Base-by-base conservation (phyloP, 371 early-diverging fungal genomes). In the Lichtheimia hyalospora region DNA sequence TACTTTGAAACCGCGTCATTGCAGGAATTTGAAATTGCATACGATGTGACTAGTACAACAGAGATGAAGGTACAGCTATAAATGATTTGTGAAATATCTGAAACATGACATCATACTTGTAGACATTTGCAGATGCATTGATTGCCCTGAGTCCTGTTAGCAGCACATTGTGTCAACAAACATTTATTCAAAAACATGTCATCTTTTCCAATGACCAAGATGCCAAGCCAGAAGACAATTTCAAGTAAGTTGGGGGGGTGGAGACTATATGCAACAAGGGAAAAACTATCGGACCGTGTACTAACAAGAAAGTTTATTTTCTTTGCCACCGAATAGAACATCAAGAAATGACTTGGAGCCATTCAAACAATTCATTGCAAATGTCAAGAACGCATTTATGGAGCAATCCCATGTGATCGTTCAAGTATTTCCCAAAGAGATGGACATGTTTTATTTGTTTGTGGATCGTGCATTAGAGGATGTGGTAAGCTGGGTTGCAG, bases 21-120 rank as follows among this genome's bases (percentile, higher is more conserved):
- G 41, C 90, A 87, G 51, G 83, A 91, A 62, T 94, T 94, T 66
- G 94, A 94, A 60, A 76, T 85, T 16, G 90, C 91, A 13, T 92
- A 92, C 74, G 89, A 92, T 64, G 66, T 64, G 12, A 68, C 84
- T 28, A 82, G 90, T 64, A 64, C 74, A 0, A 54, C 62, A 0
- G 88, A 89, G 60, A 91, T 92, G 92, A 79, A 81, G 61, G 46
- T 46, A 18, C 10, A 34, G 0, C 2, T 10, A 34, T 8, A 8
- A 5, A 34, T 34, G 34, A 34, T 10, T 34, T 8, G 34, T n/a
- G 8, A 34, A 34, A 34, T 6, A 34, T 0, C 34, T 34, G 34
- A 34, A 34, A 34, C 34, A 34, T 34, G 34, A 34, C 34, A 34
- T 34, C 34, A 34, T 34, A 1, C 1, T 10, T 8, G 1, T 18